A percentile compares a stretch with the other conserved stretches of the same genome.
Evolutionary conservation across 2,329 filamentous ascomycete genomes (phyloP).

Genomic region (Teratosphaeria viscida): DNA sequence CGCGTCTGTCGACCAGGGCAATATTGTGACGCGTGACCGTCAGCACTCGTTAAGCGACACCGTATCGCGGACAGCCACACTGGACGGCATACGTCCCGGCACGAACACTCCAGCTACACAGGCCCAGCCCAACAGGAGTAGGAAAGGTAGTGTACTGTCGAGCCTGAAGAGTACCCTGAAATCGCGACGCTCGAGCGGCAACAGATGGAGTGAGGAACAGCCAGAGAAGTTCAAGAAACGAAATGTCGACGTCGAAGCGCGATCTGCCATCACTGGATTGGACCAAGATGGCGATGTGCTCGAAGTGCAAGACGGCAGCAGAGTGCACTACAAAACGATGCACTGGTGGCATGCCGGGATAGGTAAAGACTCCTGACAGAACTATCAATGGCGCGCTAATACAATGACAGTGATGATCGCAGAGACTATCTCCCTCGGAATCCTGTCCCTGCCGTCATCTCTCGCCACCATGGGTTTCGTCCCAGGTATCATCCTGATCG

Average conservation of each 20-base stretch:
- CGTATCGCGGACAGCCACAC: not conserved
- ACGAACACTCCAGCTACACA: not conserved
- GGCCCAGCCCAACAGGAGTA: not conserved
- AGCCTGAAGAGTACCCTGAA: not conserved
- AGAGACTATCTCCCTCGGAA: slow-evolving; percentile 49
- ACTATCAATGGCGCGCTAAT: not conserved
- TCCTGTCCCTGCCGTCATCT: slow-evolving; percentile 45
- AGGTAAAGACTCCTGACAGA: not conserved
- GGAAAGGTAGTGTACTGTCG: not conserved
- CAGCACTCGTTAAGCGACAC: not conserved
- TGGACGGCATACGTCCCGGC: not conserved
- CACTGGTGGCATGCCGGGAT: slow-evolving; percentile 33
- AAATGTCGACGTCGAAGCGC: slow-evolving; percentile 8
- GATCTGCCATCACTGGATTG: slow-evolving; percentile 6
- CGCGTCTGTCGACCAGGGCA: not conserved
- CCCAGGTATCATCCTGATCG: slow-evolving; percentile 41
- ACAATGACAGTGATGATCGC: slow-evolving; percentile 37
- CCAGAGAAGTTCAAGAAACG: slow-evolving; percentile 6
- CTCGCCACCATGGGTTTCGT: slow-evolving; percentile 40
- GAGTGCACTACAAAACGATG: slow-evolving; percentile 41
- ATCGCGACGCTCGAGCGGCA: not conserved
- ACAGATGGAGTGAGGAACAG: not conserved
- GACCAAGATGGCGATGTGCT: slow-evolving; percentile 10
- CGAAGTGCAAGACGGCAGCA: slow-evolving; percentile 1
- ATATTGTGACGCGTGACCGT: not conserved